Percentiles rank a stretch among this genome's conserved stretches.
Evolutionary conservation across 768 basidiomycete genomes (phyloP).

Genomic region (Tephrocybe sp.): DNA sequence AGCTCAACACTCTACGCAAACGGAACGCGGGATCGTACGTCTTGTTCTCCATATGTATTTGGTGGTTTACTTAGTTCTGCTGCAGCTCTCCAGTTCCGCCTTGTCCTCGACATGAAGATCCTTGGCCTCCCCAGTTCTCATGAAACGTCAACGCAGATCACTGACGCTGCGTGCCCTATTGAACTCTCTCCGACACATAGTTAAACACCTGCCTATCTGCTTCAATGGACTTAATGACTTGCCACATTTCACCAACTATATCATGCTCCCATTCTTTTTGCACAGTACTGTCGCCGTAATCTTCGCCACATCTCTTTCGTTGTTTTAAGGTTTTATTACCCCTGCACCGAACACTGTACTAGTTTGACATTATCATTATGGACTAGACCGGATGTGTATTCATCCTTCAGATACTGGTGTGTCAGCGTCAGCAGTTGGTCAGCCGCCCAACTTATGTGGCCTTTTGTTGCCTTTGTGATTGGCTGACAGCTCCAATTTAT

Average conservation of each 20-base stretch:
- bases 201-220: conserved; percentile 26
- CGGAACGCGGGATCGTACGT: conserved; percentile 62
- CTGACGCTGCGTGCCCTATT: conserved; percentile 66
- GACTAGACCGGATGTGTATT: conserved; percentile 11
- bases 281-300: conserved; percentile 15
- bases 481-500: conserved; percentile 10
- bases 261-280: conserved; percentile 15
- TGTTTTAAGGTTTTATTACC: conserved; percentile 2
- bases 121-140: conserved; percentile 58
- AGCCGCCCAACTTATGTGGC: neutral
- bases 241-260: conserved; percentile 8
- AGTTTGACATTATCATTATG: conserved; percentile 14
- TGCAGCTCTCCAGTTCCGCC: conserved; percentile 57
- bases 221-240: conserved; percentile 5
- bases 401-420: neutral
- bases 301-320: conserved; percentile 10
- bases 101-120: conserved; percentile 68
- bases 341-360: conserved; percentile 16
- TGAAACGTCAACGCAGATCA: conserved; percentile 52
- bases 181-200: conserved; percentile 53
- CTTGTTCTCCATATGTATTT: conserved; percentile 3
- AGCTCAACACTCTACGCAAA: conserved; percentile 46
- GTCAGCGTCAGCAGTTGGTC: neutral
- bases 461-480: neutral
- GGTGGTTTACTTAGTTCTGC: conserved; percentile 19